A percentile compares a stretch with the other conserved stretches of the same genome.
Evolutionary conservation across 192 early-diverging fungal species (phyloP).

Genomic region (Diversispora eburnea): DNA sequence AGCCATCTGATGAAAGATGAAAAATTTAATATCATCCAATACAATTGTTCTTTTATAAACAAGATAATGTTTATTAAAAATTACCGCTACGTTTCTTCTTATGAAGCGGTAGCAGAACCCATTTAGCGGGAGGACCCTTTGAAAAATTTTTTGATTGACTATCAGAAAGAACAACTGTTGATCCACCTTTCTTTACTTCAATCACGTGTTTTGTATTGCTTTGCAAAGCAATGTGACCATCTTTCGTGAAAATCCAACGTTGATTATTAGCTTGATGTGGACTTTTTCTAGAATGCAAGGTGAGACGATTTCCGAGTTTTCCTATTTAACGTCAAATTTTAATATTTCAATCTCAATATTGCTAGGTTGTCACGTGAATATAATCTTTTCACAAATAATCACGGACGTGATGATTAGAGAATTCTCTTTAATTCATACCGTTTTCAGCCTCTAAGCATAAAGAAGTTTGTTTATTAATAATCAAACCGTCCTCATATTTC

Average conservation of each 20-base stretch:
- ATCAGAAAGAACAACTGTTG: slow-evolving; percentile 18
- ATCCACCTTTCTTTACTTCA: slow-evolving; percentile 23
- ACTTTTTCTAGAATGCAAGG: background rate
- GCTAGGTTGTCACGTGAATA: background rate
- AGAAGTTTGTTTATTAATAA: slow-evolving; percentile 5
- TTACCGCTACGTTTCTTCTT: background rate
- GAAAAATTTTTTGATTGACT: background rate
- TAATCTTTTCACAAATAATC: background rate
- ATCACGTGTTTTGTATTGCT: slow-evolving; percentile 1
- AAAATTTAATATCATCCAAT: background rate
- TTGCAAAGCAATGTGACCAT: slow-evolving; percentile 23
- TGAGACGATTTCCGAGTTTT: slow-evolving; percentile 4
- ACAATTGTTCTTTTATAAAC: background rate
- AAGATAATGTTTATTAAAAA: background rate
- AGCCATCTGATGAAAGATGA: background rate
- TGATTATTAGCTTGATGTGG: slow-evolving; percentile 3
- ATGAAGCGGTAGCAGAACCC: background rate
- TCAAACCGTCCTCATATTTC: slow-evolving; percentile 19
- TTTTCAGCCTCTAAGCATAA: slow-evolving; percentile 2
- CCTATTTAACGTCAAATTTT: background rate
- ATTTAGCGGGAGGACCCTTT: background rate
- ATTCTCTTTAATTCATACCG: slow-evolving; percentile 5
- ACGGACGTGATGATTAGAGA: background rate
- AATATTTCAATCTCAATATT: background rate
- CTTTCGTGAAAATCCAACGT: slow-evolving; percentile 18